These are phyloP conservation scores for Coccomyxa sp. DNA, from an alignment of 139 green algal genomes.

Conservation along the genomic window DNA sequence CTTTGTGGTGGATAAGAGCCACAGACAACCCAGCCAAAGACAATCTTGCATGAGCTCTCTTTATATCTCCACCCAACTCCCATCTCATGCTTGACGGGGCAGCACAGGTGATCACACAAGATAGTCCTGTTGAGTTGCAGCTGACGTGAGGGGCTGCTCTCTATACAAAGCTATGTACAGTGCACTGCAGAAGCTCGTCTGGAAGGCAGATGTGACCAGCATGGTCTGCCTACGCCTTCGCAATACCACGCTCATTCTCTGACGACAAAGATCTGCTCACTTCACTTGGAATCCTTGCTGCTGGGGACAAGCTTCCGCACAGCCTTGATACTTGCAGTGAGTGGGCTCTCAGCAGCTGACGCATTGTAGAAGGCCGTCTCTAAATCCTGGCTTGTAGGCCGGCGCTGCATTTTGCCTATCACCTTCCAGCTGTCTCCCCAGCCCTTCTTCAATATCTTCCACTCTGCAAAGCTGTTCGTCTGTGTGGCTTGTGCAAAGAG, in stretches of 20 bases:
- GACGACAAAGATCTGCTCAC: not conserved
- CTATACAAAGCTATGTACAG: too few relatives aligned
- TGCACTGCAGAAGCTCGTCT: too few relatives aligned
- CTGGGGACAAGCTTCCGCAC: constrained; percentile 24
- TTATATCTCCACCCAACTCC: too few relatives aligned
- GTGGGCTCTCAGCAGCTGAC: constrained; percentile 39
- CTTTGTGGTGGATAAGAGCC: too few relatives aligned
- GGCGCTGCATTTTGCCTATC: constrained; percentile 39
- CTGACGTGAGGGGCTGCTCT: too few relatives aligned
- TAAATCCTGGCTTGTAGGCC: constrained; percentile 41
- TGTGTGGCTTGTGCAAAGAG: too few relatives aligned
- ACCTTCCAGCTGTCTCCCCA: not conserved
- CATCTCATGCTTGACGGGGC: too few relatives aligned
- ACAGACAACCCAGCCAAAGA: too few relatives aligned
- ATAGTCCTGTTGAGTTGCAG: too few relatives aligned
- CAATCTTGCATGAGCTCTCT: too few relatives aligned
- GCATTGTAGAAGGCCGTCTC: constrained; percentile 61
- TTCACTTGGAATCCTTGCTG: not conserved
- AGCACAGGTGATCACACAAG: too few relatives aligned
- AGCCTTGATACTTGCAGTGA: constrained; percentile 48
- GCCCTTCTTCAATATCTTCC: constrained; percentile 37
- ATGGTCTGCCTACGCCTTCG: not conserved
- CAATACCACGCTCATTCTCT: not conserved
- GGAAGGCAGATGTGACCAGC: not conserved
- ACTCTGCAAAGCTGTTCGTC: too few relatives aligned